Evolutionary conservation across 2,329 filamentous ascomycete species (phyloP).

Genomic region (Fusarium sp.): DNA sequence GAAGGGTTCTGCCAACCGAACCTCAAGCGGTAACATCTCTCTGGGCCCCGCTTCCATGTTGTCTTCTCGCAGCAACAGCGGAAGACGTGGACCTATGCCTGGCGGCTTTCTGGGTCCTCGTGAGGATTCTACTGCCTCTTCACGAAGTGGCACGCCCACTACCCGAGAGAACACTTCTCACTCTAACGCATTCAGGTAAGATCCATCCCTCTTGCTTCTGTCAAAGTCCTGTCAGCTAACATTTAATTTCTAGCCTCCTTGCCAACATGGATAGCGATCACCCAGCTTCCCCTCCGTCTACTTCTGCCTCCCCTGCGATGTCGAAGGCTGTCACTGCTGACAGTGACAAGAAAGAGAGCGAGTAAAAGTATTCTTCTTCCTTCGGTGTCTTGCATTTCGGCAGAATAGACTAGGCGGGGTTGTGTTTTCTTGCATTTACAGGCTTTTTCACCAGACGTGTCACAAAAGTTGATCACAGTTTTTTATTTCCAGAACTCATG

Average conservation of each 20-base stretch:
- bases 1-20: constrained; percentile 71
- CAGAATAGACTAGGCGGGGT: constrained; percentile 66
- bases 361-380: constrained; percentile 53
- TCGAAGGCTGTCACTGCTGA: constrained; percentile 71
- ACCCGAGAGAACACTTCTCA: constrained; percentile 71
- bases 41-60: constrained; percentile 91
- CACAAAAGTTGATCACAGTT: constrained; percentile 60
- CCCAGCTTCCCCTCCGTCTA: constrained; percentile 78
- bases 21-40: constrained; percentile 72
- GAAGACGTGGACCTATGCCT: constrained; percentile 76
- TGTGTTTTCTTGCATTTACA: constrained; percentile 63
- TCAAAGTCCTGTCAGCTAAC: constrained; percentile 6
- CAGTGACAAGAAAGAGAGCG: constrained; percentile 67
- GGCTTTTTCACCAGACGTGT: constrained; percentile 61
- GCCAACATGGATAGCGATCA: constrained; percentile 73
- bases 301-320: constrained; percentile 74
- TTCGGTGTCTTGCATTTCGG: constrained; percentile 62
- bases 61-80: constrained; percentile 90
- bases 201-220: background rate
- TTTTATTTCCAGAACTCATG: constrained; percentile 58
- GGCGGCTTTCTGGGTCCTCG: constrained; percentile 78
- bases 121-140: constrained; percentile 89
- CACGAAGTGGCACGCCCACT: constrained; percentile 89
- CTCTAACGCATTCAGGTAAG: constrained; percentile 95
- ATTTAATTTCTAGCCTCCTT: constrained; percentile 60